These are phyloP conservation scores for Prillingera fragicola DNA, from an alignment of 1,284 basidiomycete genomes.

Conservation along the genomic window DNA sequence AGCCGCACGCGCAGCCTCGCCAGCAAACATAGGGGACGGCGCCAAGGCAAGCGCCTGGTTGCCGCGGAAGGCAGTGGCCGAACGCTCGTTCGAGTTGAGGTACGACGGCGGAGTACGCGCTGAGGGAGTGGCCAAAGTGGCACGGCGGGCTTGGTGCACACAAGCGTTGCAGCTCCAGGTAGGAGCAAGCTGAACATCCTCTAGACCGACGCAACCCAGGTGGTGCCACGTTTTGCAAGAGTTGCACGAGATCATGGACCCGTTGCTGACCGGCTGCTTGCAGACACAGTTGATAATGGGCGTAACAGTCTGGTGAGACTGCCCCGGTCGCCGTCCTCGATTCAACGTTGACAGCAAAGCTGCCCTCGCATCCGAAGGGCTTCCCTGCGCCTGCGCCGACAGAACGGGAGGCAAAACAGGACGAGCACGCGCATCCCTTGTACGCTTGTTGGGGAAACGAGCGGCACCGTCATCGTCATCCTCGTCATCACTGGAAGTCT, in stretches of 20 bases:
- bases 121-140: conserved; percentile 28
- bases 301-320: background rate
- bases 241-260: conserved; percentile 32
- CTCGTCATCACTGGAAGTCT: conserved; percentile 35
- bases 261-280: conserved; percentile 21
- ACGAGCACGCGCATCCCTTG: background rate
- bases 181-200: conserved; percentile 22
- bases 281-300: conserved; percentile 35
- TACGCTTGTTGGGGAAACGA: conserved; percentile 3
- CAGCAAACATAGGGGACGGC: conserved; percentile 41
- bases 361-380: conserved; percentile 15
- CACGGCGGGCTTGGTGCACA: conserved; percentile 19
- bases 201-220: conserved; percentile 33
- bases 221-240: conserved; percentile 43
- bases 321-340: background rate
- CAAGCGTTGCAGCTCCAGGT: conserved; percentile 40
- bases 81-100: conserved; percentile 28
- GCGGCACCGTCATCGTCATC: conserved; percentile 13
- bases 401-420: too few species aligned
- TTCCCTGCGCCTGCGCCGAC: too few species aligned
- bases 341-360: conserved; percentile 11
- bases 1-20: conserved; percentile 13
- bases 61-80: conserved; percentile 36
- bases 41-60: conserved; percentile 40
- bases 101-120: conserved; percentile 7